Conservation (phyloP, 2,329 filamentous ascomycete genomes). For the Venturia oleaginea region DNA sequence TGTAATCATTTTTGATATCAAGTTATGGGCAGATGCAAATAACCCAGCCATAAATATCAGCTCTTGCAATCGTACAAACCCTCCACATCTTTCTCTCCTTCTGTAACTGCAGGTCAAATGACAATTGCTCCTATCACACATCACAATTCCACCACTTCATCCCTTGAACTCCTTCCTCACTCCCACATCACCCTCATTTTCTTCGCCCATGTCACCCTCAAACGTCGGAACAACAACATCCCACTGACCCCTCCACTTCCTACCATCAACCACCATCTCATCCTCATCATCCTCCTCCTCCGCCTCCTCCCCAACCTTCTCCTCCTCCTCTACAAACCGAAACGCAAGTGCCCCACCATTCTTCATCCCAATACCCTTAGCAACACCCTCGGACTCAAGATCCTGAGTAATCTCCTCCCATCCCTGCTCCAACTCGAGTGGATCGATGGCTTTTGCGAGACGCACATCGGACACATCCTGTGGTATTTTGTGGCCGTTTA, state of each 20-base stretch:
- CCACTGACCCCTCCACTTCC: slow-evolving; percentile 24
- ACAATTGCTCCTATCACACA: background rate
- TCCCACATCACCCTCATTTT: slow-evolving; percentile 13
- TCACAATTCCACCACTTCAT: background rate
- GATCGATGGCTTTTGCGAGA: slow-evolving; percentile 33
- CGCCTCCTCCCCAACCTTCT: slow-evolving; percentile 6
- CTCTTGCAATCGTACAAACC: no score
- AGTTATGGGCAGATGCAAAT: no score
- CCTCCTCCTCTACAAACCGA: slow-evolving; percentile 19
- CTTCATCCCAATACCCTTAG: slow-evolving; percentile 29
- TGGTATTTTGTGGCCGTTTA: slow-evolving; percentile 31
- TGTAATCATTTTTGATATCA: no score
- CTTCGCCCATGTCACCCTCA: slow-evolving; percentile 29
- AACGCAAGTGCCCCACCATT: slow-evolving; percentile 30
- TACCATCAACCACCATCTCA: slow-evolving; percentile 15
- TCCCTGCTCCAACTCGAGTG: slow-evolving; percentile 31
- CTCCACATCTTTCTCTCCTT: background rate
- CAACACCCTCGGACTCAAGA: slow-evolving; percentile 18
- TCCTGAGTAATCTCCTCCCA: slow-evolving; percentile 24
- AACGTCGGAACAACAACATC: slow-evolving; percentile 27
- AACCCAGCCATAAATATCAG: no score
- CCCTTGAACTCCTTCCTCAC: slow-evolving; percentile 7
- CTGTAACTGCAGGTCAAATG: background rate
- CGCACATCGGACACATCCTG: slow-evolving; percentile 29
- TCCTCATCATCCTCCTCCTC: slow-evolving; percentile 18